Percentiles rank a stretch among this genome's conserved stretches.
Conservation (phyloP, 2,329 filamentous ascomycete genomes). For the Coleophoma crateriformis region DNA sequence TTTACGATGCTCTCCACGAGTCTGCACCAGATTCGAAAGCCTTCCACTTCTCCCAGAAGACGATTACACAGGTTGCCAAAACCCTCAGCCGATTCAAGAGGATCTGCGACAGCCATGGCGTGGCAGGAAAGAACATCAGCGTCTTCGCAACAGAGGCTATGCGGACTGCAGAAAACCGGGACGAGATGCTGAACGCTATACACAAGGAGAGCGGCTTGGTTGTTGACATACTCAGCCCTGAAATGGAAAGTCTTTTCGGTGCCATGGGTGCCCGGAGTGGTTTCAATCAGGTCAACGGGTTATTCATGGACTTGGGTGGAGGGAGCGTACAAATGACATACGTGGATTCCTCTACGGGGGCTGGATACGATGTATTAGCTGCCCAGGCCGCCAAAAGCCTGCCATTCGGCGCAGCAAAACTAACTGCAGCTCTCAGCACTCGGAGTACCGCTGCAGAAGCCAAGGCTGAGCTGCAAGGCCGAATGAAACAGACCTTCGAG, state of each 20-base stretch:
- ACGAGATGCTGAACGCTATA: constrained; percentile 62
- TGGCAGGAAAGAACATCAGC: constrained; percentile 58
- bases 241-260: constrained; percentile 77
- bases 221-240: constrained; percentile 69
- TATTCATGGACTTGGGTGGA: constrained; percentile 85
- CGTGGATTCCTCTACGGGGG: constrained; percentile 39
- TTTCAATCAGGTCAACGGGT: constrained; percentile 62
- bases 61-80: constrained; percentile 60
- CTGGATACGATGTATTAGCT: constrained; percentile 44
- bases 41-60: constrained; percentile 41
- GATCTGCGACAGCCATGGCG: constrained; percentile 65
- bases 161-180: constrained; percentile 70
- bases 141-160: constrained; percentile 89
- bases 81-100: constrained; percentile 65
- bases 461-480: constrained; percentile 38
- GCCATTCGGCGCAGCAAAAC: constrained; percentile 55
- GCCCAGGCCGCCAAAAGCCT: constrained; percentile 51
- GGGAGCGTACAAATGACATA: constrained; percentile 63
- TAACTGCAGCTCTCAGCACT: constrained; percentile 43
- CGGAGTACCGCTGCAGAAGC: constrained; percentile 37
- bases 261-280: constrained; percentile 78
- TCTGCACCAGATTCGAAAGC: constrained; percentile 28
- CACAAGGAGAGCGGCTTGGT: constrained; percentile 56
- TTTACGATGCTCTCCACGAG: constrained; percentile 74
- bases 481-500: constrained; percentile 56